Evolutionary conservation across 2,329 filamentous ascomycete species (phyloP), one percentile per base, ranked within the genome.

Genomic region (Phyllosticta capitalensis): DNA sequence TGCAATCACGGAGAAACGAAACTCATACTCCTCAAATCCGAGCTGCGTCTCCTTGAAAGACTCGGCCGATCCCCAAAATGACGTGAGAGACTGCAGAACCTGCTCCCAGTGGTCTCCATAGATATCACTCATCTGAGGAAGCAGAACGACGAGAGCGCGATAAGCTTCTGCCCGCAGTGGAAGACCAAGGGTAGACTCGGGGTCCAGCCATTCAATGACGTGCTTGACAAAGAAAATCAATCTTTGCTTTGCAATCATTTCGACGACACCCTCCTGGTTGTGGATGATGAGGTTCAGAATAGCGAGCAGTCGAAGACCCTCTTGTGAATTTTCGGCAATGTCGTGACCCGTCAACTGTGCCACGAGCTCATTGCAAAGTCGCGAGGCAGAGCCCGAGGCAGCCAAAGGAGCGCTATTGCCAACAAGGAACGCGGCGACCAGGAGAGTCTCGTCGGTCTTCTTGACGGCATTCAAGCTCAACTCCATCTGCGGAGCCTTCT

Each of bases 101-200:
- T 75, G 68, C 55, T 86, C 81, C 94, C 94, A 99, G 68, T 96
- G 89, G 0, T 88, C 83, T 0, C 92, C 94, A 66, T 96, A 96
- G 0, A 96, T 84, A 53, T 91, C 87, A 61, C 84, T 82, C 65
- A 96, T 86, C 49, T 81, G 82, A 1, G 89, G 89, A 0, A 96
- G 72, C 3, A 96, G 75, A 3, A 77, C 74, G 1, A 72, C 69
- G 54, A 86, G 66, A 5, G 75, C 70, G 61, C 71, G 82, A 75
- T 57, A 90, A 67, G 62, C 78, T 78, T 66, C 85, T 74, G 68
- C 84, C 81, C 63, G 80, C 72, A 74, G 83, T 74, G 28, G 79
- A 69, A 62, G 75, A 45, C 2, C 17, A 69, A n/a, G 82, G 63
- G 58, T 72, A 71, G n/a, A 72, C 1, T 82, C 61, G 1, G 74